phyloP scores from a whole-genome alignment of 2,329 filamentous ascomycete genomes.

The Colletotrichum gigasporum region DNA sequence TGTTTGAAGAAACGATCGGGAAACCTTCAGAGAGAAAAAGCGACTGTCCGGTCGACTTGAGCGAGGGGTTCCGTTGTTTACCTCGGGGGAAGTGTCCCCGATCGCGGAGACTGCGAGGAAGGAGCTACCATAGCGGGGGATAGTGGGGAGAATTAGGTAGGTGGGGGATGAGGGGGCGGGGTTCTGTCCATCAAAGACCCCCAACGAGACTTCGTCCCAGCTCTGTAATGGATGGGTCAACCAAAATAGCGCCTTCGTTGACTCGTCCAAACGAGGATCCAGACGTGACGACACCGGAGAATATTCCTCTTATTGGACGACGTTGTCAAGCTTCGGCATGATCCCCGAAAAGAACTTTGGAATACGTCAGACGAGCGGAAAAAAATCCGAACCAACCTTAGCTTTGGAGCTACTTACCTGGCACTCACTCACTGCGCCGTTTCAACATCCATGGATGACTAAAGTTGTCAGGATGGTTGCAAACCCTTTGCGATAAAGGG shows the following conservation, averaged over 20 bases:
- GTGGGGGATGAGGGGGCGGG: conserved; percentile 10
- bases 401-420: no score
- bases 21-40: neutral
- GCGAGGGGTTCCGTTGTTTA: conserved; percentile 10
- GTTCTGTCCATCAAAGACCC: no score
- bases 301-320: no score
- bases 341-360: no score
- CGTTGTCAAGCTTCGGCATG: no score
- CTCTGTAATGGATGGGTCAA: neutral
- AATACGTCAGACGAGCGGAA: no score
- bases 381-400: no score
- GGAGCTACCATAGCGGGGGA: neutral
- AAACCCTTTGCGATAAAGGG: no score
- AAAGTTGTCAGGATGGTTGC: no score
- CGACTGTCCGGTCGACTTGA: neutral
- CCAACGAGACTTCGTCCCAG: neutral
- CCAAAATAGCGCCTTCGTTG: neutral
- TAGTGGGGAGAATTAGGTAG: conserved; percentile 12
- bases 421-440: no score
- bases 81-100: conserved; percentile 20
- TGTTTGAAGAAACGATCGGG: neutral
- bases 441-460: no score
- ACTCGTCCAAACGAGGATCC: conserved; percentile 10
- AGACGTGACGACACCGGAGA: neutral
- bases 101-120: conserved; percentile 5